Evolutionary conservation across 2,329 filamentous ascomycete species (phyloP), one percentile per base, ranked within the genome.

Genomic region (Aspergillus ruber): DNA sequence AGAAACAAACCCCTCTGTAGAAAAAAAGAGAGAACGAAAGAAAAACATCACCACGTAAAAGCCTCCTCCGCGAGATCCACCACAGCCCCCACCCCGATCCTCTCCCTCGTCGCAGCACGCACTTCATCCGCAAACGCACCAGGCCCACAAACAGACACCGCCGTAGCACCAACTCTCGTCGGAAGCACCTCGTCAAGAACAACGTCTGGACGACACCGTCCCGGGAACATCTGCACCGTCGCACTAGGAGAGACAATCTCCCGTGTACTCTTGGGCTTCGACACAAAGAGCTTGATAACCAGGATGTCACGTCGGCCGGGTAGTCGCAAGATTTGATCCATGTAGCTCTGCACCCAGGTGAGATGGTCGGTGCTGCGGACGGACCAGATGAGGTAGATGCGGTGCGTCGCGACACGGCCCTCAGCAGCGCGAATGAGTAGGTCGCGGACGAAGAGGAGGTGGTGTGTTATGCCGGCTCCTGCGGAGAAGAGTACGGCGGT

Each of bases 391-490:
- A 85, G 75, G 33, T 82, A 73, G 53, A 85, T 74, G 49, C 76
- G 77, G 25, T 77, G 76, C 1, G 80, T 81, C 6, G 80, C 76
- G 35, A 77, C 76, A 10, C 75, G 80, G 51, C 74, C 73, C 20
- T 72, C 67, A 48, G 73, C 64, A 51, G 75, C 76, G 48, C 75
- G 75, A 13, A 70, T 64, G 50, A 85, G 69, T 1, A 85, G 74
- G 47, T 82, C 74, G 51, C 78, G 78, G 17, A 83, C 72, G 64
- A 79, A 81, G 47, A 80, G 73, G 50, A 84, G 71, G 62, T 83
- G 81, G 59, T 85, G 82, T 2, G 82, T 85, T 50, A 85, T 84
- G 45, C 82, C 82, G 23, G 83, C 80, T 45, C 82, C 82, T 42
- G 79, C 82, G 4, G 81, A 82, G 66, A 85, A 84, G 47, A 85